Conservation (phyloP, 495 filamentous ascomycete genomes). For the Podospora pseudopauciseta region DNA sequence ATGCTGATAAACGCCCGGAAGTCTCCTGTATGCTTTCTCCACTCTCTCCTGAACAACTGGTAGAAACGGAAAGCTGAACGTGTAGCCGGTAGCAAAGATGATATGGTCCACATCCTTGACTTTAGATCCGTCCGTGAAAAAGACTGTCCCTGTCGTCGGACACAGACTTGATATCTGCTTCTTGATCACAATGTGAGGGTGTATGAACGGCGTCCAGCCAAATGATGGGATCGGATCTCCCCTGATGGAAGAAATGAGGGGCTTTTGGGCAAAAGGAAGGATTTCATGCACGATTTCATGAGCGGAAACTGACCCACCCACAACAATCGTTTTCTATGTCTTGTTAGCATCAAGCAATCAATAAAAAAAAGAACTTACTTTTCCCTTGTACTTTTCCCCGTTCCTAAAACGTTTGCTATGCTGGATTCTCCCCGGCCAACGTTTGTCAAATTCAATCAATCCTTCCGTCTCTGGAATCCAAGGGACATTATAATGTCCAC, state of each 20-base stretch:
- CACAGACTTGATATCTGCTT: conserved; percentile 39
- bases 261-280: conserved; percentile 27
- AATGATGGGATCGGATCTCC: conserved; percentile 34
- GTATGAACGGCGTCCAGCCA: conserved; percentile 45
- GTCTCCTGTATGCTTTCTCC: conserved; percentile 39
- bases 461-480: conserved; percentile 32
- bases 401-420: conserved; percentile 37
- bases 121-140: conserved; percentile 51
- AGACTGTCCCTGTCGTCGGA: conserved; percentile 35
- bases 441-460: conserved; percentile 29
- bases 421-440: conserved; percentile 33
- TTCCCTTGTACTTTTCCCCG: conserved; percentile 38
- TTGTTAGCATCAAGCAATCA: neutral
- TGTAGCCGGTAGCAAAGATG: conserved; percentile 58
- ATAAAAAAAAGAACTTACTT: conserved; percentile 27
- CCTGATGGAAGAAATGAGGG: conserved; percentile 29
- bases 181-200: conserved; percentile 47
- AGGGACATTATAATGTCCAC: conserved; percentile 37
- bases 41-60: conserved; percentile 49
- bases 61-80: conserved; percentile 54
- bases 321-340: conserved; percentile 31
- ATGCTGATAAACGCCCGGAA: conserved; percentile 57
- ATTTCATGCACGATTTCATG: conserved; percentile 36
- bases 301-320: conserved; percentile 34
- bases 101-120: conserved; percentile 53